Conservation (phyloP, 2,329 filamentous ascomycete genomes). For the Remersonia thermophila region DNA sequence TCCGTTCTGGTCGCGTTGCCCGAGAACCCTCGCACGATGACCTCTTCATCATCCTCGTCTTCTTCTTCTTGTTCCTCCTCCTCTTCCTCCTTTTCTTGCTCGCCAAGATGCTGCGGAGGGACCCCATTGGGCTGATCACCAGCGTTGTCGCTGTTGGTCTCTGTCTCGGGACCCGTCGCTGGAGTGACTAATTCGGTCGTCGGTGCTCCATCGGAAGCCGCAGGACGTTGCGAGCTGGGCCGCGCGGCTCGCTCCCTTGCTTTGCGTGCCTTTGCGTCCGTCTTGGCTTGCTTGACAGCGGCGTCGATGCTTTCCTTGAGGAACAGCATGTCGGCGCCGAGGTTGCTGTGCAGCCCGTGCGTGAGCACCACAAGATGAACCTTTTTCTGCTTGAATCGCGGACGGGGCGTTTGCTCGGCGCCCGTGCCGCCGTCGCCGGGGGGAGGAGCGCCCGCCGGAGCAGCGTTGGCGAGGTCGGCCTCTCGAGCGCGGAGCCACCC, state of each 20-base stretch:
- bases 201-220: too few relatives aligned
- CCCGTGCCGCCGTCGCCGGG: constrained; percentile 7
- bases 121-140: constrained; percentile 11
- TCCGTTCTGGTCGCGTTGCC: constrained; percentile 88
- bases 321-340: constrained; percentile 92
- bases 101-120: too few relatives aligned
- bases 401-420: constrained; percentile 12
- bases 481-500: constrained; percentile 15
- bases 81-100: constrained; percentile 9
- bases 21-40: constrained; percentile 79
- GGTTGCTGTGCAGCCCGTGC: constrained; percentile 89
- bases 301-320: constrained; percentile 95
- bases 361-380: constrained; percentile 87
- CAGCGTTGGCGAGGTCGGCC: constrained; percentile 5
- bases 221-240: constrained; percentile 1
- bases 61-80: constrained; percentile 19
- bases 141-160: constrained; percentile 19
- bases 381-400: constrained; percentile 50
- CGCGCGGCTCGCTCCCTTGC: constrained; percentile 33
- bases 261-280: constrained; percentile 52
- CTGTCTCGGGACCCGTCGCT: constrained; percentile 8
- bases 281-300: constrained; percentile 59
- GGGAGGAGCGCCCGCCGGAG: neutral
- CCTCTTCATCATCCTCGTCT: constrained; percentile 63
- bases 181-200: constrained; percentile 3